Conservation (phyloP, 495 filamentous ascomycete genomes). For the Podospora pseudopauciseta region DNA sequence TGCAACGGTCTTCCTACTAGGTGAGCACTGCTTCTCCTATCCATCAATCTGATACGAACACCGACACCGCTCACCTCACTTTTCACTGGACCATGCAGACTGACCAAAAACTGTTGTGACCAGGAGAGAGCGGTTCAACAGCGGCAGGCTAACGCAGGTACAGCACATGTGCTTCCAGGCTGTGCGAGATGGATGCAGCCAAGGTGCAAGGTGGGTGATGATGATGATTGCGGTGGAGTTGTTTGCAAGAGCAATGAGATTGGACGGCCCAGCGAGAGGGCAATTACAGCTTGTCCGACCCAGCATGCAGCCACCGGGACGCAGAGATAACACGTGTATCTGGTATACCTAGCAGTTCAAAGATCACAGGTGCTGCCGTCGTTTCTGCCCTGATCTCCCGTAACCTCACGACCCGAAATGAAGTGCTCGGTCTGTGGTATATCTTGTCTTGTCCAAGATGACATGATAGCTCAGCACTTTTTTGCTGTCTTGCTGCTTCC, state of each 20-base stretch:
- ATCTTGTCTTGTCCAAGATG: background rate
- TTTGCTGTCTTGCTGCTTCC: background rate
- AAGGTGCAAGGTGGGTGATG: background rate
- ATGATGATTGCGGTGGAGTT: conserved; percentile 8
- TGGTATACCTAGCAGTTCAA: too few relatives aligned
- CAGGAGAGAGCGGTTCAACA: conserved; percentile 12
- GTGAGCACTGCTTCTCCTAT: background rate
- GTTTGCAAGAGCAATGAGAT: conserved; percentile 9
- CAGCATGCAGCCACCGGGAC: background rate
- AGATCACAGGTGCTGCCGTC: conserved; percentile 2
- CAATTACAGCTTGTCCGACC: conserved; percentile 2
- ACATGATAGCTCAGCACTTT: background rate
- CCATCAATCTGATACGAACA: conserved; percentile 6
- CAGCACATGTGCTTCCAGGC: background rate
- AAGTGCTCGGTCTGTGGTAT: background rate
- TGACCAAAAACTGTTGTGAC: conserved; percentile 12
- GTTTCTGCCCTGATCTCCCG: background rate
- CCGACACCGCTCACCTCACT: background rate
- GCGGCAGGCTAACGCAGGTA: conserved; percentile 9
- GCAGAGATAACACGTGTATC: conserved; percentile 6
- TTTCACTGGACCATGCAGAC: background rate
- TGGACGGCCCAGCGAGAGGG: background rate
- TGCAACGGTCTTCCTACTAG: background rate
- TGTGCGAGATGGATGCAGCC: background rate
- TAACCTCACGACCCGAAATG: background rate